These are phyloP conservation scores for Dendrostoma leiphaemia DNA, from an alignment of 2,329 filamentous ascomycete genomes.

Conservation along the genomic window DNA sequence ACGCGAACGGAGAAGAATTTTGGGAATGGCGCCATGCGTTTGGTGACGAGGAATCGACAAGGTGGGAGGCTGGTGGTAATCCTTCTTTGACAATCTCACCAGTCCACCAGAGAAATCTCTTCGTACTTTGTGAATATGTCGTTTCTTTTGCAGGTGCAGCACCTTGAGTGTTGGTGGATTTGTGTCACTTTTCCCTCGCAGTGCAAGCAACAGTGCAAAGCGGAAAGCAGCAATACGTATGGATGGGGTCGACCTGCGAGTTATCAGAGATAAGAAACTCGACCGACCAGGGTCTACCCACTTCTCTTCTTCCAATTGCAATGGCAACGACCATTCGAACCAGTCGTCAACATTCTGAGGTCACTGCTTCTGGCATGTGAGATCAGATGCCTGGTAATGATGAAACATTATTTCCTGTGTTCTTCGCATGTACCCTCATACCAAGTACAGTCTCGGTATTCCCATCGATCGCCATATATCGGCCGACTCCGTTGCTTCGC, in stretches of 20 bases:
- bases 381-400: no score
- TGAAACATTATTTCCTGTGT: no score
- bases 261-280: conserved; percentile 1
- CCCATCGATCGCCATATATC: not conserved
- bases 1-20: not conserved
- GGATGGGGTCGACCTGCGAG: not conserved
- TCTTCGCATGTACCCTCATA: no score
- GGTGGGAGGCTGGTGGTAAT: not conserved
- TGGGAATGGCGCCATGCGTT: not conserved
- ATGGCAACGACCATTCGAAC: no score
- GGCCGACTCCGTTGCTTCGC: not conserved
- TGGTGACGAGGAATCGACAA: not conserved
- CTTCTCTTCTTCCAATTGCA: no score
- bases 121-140: no score
- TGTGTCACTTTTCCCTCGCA: not conserved
- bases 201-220: not conserved
- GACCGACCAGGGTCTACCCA: not conserved
- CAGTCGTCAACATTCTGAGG: not conserved
- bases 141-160: not conserved
- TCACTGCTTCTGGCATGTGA: not conserved
- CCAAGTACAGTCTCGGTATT: no score
- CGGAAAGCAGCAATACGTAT: not conserved
- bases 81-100: not conserved
- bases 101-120: not conserved
- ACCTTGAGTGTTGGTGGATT: not conserved